Evolutionary conservation across 2,329 filamentous ascomycete genomes (phyloP), one percentile per base, ranked within the genome.

Genomic region (Verticillium albo-atrum): DNA sequence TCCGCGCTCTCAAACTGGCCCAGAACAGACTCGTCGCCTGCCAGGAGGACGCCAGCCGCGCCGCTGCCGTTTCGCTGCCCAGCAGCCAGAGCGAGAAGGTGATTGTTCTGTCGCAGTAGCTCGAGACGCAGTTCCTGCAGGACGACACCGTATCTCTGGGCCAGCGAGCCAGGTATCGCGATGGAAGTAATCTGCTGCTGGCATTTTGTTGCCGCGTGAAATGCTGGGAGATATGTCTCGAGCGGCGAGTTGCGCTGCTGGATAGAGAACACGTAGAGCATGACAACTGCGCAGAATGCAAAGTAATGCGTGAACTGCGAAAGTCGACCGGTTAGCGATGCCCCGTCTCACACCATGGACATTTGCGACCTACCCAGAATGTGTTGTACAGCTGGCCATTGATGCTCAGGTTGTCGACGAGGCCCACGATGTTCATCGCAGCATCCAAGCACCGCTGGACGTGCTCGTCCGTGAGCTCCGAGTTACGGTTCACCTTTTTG

Each of bases 191-290:
- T 71, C 35, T 78, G 72, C 0, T 63, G 56, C 51, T 79, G 77
- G 32, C 76, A 79, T 47, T 68, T 70, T 0, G 68, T 70, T 0
- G 76, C 77, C 0, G 72, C 70, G 4, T 68, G 63, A n/a, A 78
- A 72, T 17, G 72, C 70, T 0, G 58, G 55, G 3, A 66, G 54
- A 56, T 72, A 72, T 2, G 62, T 65, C 30, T 69, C 66, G 23
- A 67, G 63, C 2, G 65, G 62, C 15, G 65, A 60, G 9, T 67
- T 60, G 2, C 69, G 65, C 30, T 73, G 67, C 30, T 77, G 77
- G 5, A 79, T 79, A 5, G 72, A 71, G 54, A 75, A 76, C 1
- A 79, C 72, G 56, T 80, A 80, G 1, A 79, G 66, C 1, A 79
- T 71, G 1, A 77, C 75, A 1, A 77, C 73, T 0, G 77, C 77